These are phyloP conservation scores for Lodderomyces pseudojiufengensis DNA, from an alignment of 1,139 yeast genomes.

Conservation along the genomic window DNA sequence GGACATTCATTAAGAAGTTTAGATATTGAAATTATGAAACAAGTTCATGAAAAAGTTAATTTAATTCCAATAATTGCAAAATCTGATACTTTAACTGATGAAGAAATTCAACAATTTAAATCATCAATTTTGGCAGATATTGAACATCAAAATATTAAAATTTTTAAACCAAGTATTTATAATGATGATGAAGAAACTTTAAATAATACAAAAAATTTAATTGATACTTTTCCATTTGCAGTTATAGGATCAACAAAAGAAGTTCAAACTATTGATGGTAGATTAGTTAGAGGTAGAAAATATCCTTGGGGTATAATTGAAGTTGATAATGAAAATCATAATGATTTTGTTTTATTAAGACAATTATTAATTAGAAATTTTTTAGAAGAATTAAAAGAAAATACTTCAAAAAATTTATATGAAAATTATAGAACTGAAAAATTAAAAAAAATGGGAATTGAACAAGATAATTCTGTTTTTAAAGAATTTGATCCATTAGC, in stretches of 20 bases:
- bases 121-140: slow-evolving; percentile 73
- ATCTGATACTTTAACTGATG: slow-evolving; percentile 88
- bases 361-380: slow-evolving; percentile 86
- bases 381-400: slow-evolving; percentile 90
- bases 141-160: slow-evolving; percentile 66
- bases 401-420: slow-evolving; percentile 71
- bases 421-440: slow-evolving; percentile 89
- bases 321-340: slow-evolving; percentile 91
- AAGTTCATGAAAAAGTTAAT: slow-evolving; percentile 87
- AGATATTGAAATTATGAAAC: slow-evolving; percentile 86
- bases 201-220: slow-evolving; percentile 61
- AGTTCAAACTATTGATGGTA: slow-evolving; percentile 72
- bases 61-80: slow-evolving; percentile 93
- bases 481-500: slow-evolving; percentile 91
- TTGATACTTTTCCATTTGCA: slow-evolving; percentile 83
- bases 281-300: slow-evolving; percentile 82
- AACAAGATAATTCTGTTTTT: slow-evolving; percentile 89
- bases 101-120: slow-evolving; percentile 76
- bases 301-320: slow-evolving; percentile 99
- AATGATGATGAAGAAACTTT: slow-evolving; percentile 87
- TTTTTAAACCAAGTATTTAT: slow-evolving; percentile 75
- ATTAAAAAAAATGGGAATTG: slow-evolving; percentile 77
- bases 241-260: slow-evolving; percentile 85
- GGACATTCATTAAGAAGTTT: slow-evolving; percentile 89
- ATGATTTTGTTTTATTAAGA: slow-evolving; percentile 88